Conservation (phyloP, 176 grass and related monocot species). For the Thalia dealbata region DNA sequence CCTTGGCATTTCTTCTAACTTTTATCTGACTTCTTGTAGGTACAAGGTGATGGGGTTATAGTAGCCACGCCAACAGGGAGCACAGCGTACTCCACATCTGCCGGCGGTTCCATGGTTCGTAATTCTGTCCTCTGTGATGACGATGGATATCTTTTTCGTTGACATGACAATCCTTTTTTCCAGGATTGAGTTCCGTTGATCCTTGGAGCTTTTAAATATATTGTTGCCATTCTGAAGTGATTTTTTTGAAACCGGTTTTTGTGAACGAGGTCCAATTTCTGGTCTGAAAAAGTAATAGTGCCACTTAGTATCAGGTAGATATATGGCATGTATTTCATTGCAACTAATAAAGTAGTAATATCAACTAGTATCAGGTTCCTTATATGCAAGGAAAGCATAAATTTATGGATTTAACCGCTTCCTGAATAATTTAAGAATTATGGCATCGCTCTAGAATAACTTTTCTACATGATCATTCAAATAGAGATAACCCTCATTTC, state of each 20-base stretch:
- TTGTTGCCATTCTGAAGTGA: neutral
- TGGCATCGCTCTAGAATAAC: no score
- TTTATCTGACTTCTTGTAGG: slow-evolving; percentile 34
- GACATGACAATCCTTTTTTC: neutral
- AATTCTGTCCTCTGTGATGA: slow-evolving; percentile 6
- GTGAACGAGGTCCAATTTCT: neutral
- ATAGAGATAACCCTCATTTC: no score
- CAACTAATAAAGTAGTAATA: slow-evolving; percentile 1
- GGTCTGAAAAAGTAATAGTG: neutral
- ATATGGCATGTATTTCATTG: neutral
- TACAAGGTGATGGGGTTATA: slow-evolving; percentile 99
- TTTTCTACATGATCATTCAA: no score
- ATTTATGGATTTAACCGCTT: no score
- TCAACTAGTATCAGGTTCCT: neutral
- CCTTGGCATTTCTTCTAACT: neutral
- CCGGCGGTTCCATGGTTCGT: slow-evolving; percentile 91
- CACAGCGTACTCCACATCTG: slow-evolving; percentile 95
- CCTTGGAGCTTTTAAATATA: neutral
- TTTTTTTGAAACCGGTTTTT: neutral
- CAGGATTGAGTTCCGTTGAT: neutral
- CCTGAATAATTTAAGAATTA: no score
- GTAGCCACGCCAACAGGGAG: slow-evolving; percentile 94
- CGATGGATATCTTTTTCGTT: neutral
- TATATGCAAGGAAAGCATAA: no score
- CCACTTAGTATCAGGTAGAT: neutral